These are phyloP conservation scores for Solanum ossicruentum DNA, from an alignment of 257 asterid genomes.

Conservation along the genomic window DNA sequence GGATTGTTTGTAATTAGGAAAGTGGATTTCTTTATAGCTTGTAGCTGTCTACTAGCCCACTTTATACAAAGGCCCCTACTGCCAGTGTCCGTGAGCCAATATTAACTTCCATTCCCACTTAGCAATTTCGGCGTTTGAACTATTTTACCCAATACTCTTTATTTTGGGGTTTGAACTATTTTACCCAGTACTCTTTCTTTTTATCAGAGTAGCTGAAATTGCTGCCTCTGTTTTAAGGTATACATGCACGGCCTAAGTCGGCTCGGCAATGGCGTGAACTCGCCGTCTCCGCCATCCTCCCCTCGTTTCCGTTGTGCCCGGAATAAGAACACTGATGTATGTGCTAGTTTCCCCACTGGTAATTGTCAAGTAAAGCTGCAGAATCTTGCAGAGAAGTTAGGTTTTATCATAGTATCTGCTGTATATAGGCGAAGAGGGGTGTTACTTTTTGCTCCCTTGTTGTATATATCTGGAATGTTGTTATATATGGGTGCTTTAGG, in stretches of 20 bases:
- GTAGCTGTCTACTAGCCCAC: neutral
- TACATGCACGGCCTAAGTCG: constrained; percentile 97
- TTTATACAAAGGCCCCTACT: neutral
- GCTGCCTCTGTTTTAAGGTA: neutral
- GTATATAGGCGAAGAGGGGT: constrained; percentile 74
- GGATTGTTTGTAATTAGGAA: neutral
- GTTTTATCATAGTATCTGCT: constrained; percentile 56
- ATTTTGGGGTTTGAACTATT: neutral
- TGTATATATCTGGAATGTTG: constrained; percentile 82
- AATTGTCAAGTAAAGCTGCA: constrained; percentile 40
- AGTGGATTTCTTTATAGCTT: neutral
- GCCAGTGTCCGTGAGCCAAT: neutral
- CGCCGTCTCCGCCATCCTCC: constrained; percentile 55
- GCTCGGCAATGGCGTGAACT: constrained; percentile 56
- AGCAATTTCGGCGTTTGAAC: neutral
- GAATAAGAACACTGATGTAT: constrained; percentile 17
- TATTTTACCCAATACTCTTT: neutral
- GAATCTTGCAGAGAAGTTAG: constrained; percentile 53
- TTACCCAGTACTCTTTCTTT: neutral
- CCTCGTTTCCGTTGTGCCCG: constrained; percentile 67
- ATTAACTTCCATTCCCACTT: neutral
- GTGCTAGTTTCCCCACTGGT: constrained; percentile 21
- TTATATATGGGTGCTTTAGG: constrained; percentile 86
- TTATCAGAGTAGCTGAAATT: neutral
- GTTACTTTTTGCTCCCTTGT: constrained; percentile 80